Evolutionary conservation across 148 eudicot species (phyloP), one percentile per base, ranked within the genome.

Genomic region (Mesembryanthemum crystallinum): DNA sequence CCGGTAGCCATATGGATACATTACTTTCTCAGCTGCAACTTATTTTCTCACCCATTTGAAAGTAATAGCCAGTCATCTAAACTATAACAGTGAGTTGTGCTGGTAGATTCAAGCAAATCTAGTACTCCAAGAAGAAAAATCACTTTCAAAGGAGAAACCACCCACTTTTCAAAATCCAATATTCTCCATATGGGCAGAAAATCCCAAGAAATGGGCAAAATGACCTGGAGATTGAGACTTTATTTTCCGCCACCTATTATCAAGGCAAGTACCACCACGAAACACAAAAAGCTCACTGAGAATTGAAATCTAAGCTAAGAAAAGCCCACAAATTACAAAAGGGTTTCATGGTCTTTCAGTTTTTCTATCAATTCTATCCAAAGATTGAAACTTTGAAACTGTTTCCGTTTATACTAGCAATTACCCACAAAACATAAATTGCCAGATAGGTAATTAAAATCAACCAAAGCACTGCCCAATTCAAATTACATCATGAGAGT

Each of bases 141-240:
- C 54, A 76, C 55, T 67, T 67, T 13, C 65, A 76, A 57, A 15
- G 20, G 23, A 74, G 51, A 75, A 75, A 51, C 35, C 58, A 62
- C 32, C 49, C 9, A 18, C 33, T 23, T 13, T 18, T 58, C 20
- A 20, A 54, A 71, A 51, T 72, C 35, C 63, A 66, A 66, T 32
- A 27, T 29, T 8, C 32, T 18, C 57, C 35, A 39, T 9, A 33
- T 30, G 37, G 6, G 21, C 1, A 75, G 10, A 67, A 37, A 18
- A 18, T 20, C 35, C 67, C 23, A 47, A 43, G 39, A 32, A 59
- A n/a, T 1, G 57, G 8, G 65, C 5, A 2, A 73, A 62, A 62
- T 6, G 24, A 45, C 13, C 1, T 43, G 23, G 67, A 67, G 42
- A 69, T 69, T 62, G 17, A 43, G 64, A 32, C 51, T 64, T 76